phyloP scores from a whole-genome alignment of 805 yeast species.

The Yamadazyma laniorum region DNA sequence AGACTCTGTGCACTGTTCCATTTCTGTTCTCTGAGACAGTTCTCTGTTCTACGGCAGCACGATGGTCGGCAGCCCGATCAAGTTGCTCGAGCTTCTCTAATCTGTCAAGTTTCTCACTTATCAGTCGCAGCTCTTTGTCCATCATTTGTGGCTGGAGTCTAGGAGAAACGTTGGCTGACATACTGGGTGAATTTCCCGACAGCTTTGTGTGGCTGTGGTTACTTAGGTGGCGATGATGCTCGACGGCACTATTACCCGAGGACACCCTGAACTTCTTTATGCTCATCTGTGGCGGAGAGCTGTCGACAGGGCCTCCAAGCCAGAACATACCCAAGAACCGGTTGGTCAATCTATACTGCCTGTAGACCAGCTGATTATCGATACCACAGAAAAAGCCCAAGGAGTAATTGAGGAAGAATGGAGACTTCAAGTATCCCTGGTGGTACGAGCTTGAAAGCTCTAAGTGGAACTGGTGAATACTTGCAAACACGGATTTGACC shows the following conservation, averaged over 20 bases:
- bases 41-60: neutral
- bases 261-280: neutral
- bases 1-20: too few species aligned
- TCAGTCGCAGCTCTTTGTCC: neutral
- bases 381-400: slow-evolving; percentile 19
- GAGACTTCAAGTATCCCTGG: slow-evolving; percentile 3
- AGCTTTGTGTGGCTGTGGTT: neutral
- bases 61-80: neutral
- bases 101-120: slow-evolving; percentile 2
- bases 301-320: neutral
- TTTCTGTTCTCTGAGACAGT: too few species aligned
- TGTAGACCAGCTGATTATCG: slow-evolving; percentile 15
- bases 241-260: neutral
- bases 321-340: slow-evolving; percentile 3
- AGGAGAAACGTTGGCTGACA: neutral
- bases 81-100: neutral
- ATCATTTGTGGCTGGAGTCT: neutral
- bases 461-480: slow-evolving; percentile 7
- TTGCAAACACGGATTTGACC: slow-evolving; percentile 4
- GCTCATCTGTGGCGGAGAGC: neutral
- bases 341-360: slow-evolving; percentile 12
- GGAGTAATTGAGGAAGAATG: slow-evolving; percentile 16
- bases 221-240: neutral
- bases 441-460: slow-evolving; percentile 6
- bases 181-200: neutral